phyloP scores from a whole-genome alignment of 768 basidiomycete genomes.

The Agrocybe praecox region DNA sequence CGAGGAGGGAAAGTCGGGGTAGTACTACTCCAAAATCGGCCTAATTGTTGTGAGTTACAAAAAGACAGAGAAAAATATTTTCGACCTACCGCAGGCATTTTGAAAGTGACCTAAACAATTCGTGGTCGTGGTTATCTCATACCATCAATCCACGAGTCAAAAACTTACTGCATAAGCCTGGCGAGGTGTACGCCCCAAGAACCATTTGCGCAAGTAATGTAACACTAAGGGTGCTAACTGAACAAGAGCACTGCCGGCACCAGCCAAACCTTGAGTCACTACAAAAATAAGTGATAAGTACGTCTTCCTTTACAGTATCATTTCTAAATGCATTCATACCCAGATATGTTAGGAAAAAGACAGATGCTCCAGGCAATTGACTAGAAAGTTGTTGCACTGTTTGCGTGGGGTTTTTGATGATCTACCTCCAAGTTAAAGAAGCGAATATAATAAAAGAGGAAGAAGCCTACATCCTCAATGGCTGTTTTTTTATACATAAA shows the following conservation, averaged over 20 bases:
- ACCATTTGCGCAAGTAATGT: slow-evolving; percentile 64
- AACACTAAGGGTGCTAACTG: slow-evolving; percentile 55
- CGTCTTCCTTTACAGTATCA: no score
- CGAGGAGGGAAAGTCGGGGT: slow-evolving; percentile 53
- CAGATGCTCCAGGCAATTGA: slow-evolving; percentile 56
- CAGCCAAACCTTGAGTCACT: slow-evolving; percentile 56
- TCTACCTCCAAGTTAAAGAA: slow-evolving; percentile 21
- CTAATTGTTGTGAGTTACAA: slow-evolving; percentile 21
- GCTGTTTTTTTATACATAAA: slow-evolving; percentile 16
- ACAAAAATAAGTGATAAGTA: not conserved
- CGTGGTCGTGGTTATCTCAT: no score
- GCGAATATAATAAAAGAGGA: not conserved
- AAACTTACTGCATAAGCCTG: slow-evolving; percentile 46
- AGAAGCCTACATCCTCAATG: slow-evolving; percentile 26
- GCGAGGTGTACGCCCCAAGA: slow-evolving; percentile 69
- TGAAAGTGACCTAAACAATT: slow-evolving; percentile 41
- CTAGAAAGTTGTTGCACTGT: slow-evolving; percentile 45
- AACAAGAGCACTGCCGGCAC: slow-evolving; percentile 52
- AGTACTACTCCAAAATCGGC: slow-evolving; percentile 52
- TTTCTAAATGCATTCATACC: slow-evolving; percentile 26
- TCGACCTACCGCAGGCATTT: slow-evolving; percentile 51
- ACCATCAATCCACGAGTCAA: no score
- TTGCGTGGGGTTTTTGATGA: slow-evolving; percentile 44
- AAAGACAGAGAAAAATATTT: not conserved
- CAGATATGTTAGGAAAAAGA: slow-evolving; percentile 68